A percentile compares a stretch with the other conserved stretches of the same genome.
Evolutionary conservation across 495 filamentous ascomycete species (phyloP).

Genomic region (Daldinia bambusicola): DNA sequence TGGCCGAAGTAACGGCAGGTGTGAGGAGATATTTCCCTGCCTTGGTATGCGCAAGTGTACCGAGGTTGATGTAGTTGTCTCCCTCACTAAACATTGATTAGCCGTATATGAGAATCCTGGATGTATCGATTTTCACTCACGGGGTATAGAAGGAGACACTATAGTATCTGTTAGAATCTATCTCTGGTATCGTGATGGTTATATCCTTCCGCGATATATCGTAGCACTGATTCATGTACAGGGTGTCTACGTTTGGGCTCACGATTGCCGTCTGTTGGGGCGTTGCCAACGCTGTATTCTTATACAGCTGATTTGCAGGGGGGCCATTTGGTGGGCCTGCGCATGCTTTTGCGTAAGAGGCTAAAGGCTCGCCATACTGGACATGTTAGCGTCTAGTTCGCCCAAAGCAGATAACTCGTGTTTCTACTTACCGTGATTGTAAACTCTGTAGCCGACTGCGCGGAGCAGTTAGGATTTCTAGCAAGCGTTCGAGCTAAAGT

Average conservation of each 20-base stretch:
- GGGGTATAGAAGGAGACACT: constrained; percentile 3
- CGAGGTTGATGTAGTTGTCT: not conserved
- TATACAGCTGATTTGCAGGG: not conserved
- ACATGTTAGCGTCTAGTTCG: no score
- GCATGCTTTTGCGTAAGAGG: no score
- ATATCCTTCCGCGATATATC: constrained; percentile 3
- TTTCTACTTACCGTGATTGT: no score
- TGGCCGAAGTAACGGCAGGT: not conserved
- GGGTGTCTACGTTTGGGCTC: constrained; percentile 5
- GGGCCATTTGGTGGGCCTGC: not conserved
- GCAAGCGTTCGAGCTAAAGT: no score
- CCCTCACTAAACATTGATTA: not conserved
- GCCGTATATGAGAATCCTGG: not conserved
- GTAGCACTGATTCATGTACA: constrained; percentile 5
- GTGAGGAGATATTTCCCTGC: constrained; percentile 5
- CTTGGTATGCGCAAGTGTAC: constrained; percentile 1
- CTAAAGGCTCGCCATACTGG: no score
- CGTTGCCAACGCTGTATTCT: constrained; percentile 1
- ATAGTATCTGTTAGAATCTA: constrained; percentile 2
- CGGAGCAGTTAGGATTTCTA: no score
- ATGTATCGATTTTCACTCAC: not conserved
- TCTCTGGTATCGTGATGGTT: not conserved
- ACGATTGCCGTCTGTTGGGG: constrained; percentile 1
- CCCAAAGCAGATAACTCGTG: no score
- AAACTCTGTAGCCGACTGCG: no score